Evolutionary conservation across 1,139 yeast species (phyloP).

Genomic region (Yamadazyma jaroonii): DNA sequence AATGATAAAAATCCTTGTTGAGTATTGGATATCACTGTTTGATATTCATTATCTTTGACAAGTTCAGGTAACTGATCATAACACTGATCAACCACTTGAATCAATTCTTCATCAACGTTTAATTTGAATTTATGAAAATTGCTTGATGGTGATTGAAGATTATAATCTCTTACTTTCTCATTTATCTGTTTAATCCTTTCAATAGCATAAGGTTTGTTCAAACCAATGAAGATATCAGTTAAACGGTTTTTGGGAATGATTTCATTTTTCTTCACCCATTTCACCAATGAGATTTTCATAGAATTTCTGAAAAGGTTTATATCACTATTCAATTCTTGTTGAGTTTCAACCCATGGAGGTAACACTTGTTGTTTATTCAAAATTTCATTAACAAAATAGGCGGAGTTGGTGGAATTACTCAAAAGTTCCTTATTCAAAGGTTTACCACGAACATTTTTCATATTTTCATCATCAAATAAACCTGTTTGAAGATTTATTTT

Average conservation of each 20-base stretch:
- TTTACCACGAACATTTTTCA: conserved; percentile 58
- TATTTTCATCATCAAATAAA: conserved; percentile 50
- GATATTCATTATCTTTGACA: conserved; percentile 7
- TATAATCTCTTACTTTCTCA: conserved; percentile 64
- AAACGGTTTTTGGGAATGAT: conserved; percentile 6
- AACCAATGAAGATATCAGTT: conserved; percentile 1
- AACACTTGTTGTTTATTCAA: conserved; percentile 71
- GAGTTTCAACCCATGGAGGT: conserved; percentile 90
- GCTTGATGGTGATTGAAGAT: conserved; percentile 71
- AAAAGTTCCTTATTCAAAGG: conserved; percentile 57
- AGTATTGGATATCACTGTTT: conserved; percentile 7
- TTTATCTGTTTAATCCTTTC: conserved; percentile 52
- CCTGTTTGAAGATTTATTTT: conserved; percentile 62
- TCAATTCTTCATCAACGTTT: conserved; percentile 45
- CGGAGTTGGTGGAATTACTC: conserved; percentile 49
- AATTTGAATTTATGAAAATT: conserved; percentile 71
- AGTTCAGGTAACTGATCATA: conserved; percentile 11
- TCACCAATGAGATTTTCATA: conserved; percentile 36
- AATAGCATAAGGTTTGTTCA: conserved; percentile 29
- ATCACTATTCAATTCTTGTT: conserved; percentile 52
- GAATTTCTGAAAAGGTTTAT: conserved; percentile 44
- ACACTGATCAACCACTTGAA: conserved; percentile 20
- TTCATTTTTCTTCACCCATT: conserved; percentile 7
- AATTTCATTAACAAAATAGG: conserved; percentile 49
- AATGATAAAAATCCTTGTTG: conserved; percentile 15